Conservation (phyloP, 2,329 filamentous ascomycete genomes). For the Ophiostoma piceae region DNA sequence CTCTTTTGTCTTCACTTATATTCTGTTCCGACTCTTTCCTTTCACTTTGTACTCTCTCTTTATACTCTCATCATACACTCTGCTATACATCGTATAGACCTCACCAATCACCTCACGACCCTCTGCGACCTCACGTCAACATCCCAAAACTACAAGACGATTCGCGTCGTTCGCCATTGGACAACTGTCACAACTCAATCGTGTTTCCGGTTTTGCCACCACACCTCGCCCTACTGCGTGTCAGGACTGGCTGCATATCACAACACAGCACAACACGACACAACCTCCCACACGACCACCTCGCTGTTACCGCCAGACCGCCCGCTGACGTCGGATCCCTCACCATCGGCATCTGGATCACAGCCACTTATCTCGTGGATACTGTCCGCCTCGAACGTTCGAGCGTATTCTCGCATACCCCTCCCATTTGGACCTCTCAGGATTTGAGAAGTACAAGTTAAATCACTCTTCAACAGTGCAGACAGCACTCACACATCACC, state of each 20-base stretch:
- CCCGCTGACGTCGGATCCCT: conserved; percentile 6
- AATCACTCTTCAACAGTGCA: not conserved
- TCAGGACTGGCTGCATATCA: conserved; percentile 15
- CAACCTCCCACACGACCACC: not conserved
- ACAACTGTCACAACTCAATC: not conserved
- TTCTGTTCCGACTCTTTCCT: not conserved
- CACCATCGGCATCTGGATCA: not conserved
- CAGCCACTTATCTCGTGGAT: not conserved
- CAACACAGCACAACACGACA: not conserved
- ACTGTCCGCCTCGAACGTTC: not conserved
- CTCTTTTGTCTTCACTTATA: conserved; percentile 3
- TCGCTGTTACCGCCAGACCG: conserved; percentile 14
- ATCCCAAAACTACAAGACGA: not conserved
- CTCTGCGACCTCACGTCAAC: not conserved
- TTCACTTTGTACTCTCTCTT: not conserved
- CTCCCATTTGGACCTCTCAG: not conserved
- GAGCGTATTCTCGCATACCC: not conserved
- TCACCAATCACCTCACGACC: not conserved
- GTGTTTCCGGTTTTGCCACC: conserved; percentile 18
- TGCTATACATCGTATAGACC: not conserved
- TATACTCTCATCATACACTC: not conserved
- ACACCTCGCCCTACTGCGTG: conserved; percentile 16
- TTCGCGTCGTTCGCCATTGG: conserved; percentile 8
- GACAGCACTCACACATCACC: not conserved
- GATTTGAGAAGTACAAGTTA: not conserved